Evolutionary conservation across 805 yeast species (phyloP), one percentile per base, ranked within the genome.

Genomic region (Metschnikowia santaceciliae): DNA sequence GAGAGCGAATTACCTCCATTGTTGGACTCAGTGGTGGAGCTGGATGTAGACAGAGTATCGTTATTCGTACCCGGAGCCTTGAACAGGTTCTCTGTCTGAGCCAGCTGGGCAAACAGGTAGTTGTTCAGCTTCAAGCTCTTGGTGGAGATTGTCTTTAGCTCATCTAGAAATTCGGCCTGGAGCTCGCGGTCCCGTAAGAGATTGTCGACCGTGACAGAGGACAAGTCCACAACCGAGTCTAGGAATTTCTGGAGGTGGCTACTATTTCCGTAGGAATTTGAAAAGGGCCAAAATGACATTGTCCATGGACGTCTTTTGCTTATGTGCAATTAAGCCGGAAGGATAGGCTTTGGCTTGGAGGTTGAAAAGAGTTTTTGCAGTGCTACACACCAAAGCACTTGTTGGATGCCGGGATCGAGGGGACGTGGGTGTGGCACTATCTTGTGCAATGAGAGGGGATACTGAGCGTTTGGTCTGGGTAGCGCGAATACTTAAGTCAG

Each of bases 281-380:
- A 61, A 53, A 74, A 74, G 34, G 78, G 78, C 78, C 78, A 74
- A 54, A 74, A 74, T 44, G 78, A 74, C 78, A 74, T 74, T 47
- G 37, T 36, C 42, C 41, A 23, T 33, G 30, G 41, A 15, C 40
- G 30, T 44, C 46, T 20, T 32, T 33, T 30, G 45, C 37, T 42
- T 19, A 36, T 19, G 26, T 26, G 22, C 22, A 23, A 23, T 39
- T n/a, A 39, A 10, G 32, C 32, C 13, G 5, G 30, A 22, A 22
- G 23, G 6, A 6, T 22, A 11, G 22, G 14, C 6, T 20, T 20
- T 37, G 30, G 43, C 22, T 13, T 26, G 15, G 26, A 30, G 34
- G 26, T 40, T 30, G 43, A 26, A 26, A 15, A 10, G 23, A 22
- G 23, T 22, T 40, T 10, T 8, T 19, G n/a, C 15, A 26, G 15